These are phyloP conservation scores for Dothidotthia symphoricarpi DNA, from an alignment of 2,329 filamentous ascomycete genomes.

Conservation along the genomic window DNA sequence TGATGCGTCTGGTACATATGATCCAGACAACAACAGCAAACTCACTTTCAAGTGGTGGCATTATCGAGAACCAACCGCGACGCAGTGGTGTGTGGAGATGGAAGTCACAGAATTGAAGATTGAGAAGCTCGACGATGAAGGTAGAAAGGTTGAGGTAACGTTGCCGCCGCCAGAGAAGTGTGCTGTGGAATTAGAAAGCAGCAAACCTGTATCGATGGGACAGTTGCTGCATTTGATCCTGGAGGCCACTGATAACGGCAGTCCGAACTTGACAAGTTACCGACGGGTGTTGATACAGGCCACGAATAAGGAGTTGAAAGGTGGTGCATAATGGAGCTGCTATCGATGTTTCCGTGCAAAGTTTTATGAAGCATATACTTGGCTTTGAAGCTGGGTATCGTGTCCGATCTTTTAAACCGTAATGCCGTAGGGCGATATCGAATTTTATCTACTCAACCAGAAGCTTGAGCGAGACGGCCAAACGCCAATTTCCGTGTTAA, in stretches of 20 bases:
- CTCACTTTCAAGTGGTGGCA: slow-evolving; percentile 54
- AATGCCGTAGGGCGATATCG: too few relatives aligned
- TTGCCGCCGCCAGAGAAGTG: slow-evolving; percentile 46
- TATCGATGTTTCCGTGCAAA: background rate
- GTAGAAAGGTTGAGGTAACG: slow-evolving; percentile 38
- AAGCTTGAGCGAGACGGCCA: too few relatives aligned
- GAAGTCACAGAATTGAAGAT: slow-evolving; percentile 45
- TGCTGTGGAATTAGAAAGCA: slow-evolving; percentile 40
- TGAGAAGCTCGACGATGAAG: slow-evolving; percentile 29
- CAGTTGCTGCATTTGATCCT: slow-evolving; percentile 52
- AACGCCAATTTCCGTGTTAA: too few relatives aligned
- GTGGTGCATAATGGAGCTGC: slow-evolving; percentile 10
- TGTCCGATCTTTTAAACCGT: too few relatives aligned
- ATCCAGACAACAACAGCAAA: slow-evolving; percentile 45
- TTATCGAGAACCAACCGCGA: slow-evolving; percentile 46
- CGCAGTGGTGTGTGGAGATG: slow-evolving; percentile 45
- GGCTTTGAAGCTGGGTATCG: too few relatives aligned
- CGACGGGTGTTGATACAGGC: slow-evolving; percentile 45
- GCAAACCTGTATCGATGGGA: slow-evolving; percentile 41
- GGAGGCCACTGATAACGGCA: slow-evolving; percentile 49
- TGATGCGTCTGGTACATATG: slow-evolving; percentile 49
- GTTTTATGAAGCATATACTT: background rate
- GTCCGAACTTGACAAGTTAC: slow-evolving; percentile 49
- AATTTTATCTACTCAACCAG: too few relatives aligned
- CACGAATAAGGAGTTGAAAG: slow-evolving; percentile 32